Conservation (phyloP, 2,329 filamentous ascomycete species). For the Metarhizium guizhouense region DNA sequence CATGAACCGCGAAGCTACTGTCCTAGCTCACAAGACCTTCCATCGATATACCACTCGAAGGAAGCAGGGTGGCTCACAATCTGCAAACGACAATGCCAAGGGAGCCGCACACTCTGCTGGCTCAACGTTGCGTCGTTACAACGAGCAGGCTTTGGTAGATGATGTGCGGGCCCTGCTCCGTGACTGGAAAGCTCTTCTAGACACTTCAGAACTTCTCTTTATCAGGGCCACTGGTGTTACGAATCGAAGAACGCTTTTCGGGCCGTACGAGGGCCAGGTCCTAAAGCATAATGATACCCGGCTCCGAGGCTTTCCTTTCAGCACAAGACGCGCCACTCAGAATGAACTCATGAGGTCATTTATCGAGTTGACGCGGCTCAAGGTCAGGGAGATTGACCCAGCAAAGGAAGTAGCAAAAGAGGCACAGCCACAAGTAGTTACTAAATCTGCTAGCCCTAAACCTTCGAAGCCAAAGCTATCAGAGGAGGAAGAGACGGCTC, state of each 20-base stretch:
- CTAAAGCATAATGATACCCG: slow-evolving; percentile 70
- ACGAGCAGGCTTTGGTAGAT: slow-evolving; percentile 81
- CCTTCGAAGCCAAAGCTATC: slow-evolving; percentile 55
- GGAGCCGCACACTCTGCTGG: slow-evolving; percentile 91
- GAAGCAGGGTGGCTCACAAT: slow-evolving; percentile 94
- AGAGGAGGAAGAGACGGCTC: slow-evolving; percentile 74
- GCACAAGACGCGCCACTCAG: slow-evolving; percentile 82
- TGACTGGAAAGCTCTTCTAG: slow-evolving; percentile 81
- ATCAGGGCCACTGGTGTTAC: slow-evolving; percentile 80
- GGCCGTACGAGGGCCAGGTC: slow-evolving; percentile 83
- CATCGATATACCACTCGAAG: slow-evolving; percentile 93
- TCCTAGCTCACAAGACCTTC: slow-evolving; percentile 94
- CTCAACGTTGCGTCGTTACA: slow-evolving; percentile 81
- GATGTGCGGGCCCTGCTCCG: slow-evolving; percentile 74
- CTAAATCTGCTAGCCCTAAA: slow-evolving; percentile 34
- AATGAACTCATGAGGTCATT: slow-evolving; percentile 92
- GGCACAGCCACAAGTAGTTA: slow-evolving; percentile 27
- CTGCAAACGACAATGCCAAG: slow-evolving; percentile 88
- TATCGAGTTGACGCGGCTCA: slow-evolving; percentile 84
- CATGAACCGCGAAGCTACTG: slow-evolving; percentile 75
- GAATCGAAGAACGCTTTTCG: slow-evolving; percentile 81
- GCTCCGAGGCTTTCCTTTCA: slow-evolving; percentile 86
- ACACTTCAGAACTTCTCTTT: slow-evolving; percentile 78
- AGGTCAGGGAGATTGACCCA: slow-evolving; percentile 71
- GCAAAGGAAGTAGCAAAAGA: slow-evolving; percentile 38